Percentiles rank a stretch among this genome's conserved stretches.
These are phyloP conservation scores for Boletus eberwhitei DNA, from an alignment of 768 basidiomycete genomes.

Conservation along the genomic window DNA sequence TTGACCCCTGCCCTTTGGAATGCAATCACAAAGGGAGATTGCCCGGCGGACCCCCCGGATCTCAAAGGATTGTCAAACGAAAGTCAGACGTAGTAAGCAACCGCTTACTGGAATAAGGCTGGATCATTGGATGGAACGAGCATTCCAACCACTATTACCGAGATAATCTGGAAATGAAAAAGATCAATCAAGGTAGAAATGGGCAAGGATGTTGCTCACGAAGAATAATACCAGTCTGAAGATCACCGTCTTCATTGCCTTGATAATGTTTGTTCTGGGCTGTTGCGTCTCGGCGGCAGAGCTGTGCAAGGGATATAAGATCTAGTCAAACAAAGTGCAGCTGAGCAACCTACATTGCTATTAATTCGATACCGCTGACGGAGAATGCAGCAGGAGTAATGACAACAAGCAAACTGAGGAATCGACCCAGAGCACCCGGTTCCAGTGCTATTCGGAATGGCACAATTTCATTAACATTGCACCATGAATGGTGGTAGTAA, in stretches of 20 bases:
- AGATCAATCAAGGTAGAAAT: background rate
- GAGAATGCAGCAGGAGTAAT: constrained; percentile 52
- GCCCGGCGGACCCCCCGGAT: constrained; percentile 43
- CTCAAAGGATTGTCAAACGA: constrained; percentile 1
- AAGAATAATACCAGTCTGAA: constrained; percentile 58
- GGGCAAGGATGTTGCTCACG: background rate
- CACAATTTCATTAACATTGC: background rate
- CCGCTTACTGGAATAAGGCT: constrained; percentile 41
- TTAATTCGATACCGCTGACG: constrained; percentile 73
- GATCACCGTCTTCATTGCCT: constrained; percentile 73
- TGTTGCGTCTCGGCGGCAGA: constrained; percentile 75
- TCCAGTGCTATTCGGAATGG: constrained; percentile 11
- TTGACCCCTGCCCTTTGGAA: constrained; percentile 69
- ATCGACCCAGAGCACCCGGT: constrained; percentile 20
- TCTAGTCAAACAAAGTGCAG: constrained; percentile 9
- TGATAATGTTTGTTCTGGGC: constrained; percentile 76
- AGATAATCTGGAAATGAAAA: constrained; percentile 12
- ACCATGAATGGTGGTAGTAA: background rate
- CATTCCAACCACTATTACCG: constrained; percentile 63
- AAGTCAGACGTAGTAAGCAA: background rate
- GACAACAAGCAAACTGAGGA: constrained; percentile 21
- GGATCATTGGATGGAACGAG: constrained; percentile 68
- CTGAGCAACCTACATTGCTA: constrained; percentile 51
- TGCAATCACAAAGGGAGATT: constrained; percentile 85
- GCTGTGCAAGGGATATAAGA: constrained; percentile 32